phyloP scores from a whole-genome alignment of 202 grass and related monocot species.

The Eragrostis tef region DNA sequence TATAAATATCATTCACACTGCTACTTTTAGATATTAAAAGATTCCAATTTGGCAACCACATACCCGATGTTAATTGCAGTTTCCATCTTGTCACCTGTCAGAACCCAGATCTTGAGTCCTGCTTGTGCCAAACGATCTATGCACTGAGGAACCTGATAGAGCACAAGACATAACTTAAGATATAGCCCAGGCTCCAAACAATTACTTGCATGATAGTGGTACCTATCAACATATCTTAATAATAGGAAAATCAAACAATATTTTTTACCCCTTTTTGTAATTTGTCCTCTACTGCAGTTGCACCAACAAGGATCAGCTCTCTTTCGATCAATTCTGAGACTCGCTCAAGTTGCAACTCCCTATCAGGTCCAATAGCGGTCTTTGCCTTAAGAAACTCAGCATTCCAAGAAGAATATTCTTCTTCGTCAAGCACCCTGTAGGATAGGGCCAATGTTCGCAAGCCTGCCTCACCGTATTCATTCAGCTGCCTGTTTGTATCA shows the following conservation, averaged over 20 bases:
- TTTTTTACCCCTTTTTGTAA: conserved; percentile 78
- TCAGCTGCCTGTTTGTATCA: conserved; percentile 81
- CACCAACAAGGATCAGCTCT: conserved; percentile 93
- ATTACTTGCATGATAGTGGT: conserved; percentile 31
- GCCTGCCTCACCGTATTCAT: conserved; percentile 93
- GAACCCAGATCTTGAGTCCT: conserved; percentile 99
- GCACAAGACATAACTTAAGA: conserved; percentile 39
- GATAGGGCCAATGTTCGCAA: conserved; percentile 84
- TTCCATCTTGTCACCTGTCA: conserved; percentile 99
- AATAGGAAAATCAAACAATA: conserved; percentile 19
- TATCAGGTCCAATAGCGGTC: conserved; percentile 89
- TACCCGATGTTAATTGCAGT: conserved; percentile 99
- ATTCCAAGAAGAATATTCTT: conserved; percentile 92
- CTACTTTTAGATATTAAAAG: conserved; percentile 8
- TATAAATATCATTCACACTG: conserved; percentile 21
- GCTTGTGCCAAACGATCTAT: conserved; percentile 97
- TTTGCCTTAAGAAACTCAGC: conserved; percentile 87
- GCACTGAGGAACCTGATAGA: conserved; percentile 86
- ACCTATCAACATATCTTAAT: conserved; percentile 40
- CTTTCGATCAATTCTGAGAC: conserved; percentile 91
- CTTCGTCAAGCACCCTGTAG: conserved; percentile 85
- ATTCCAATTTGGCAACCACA: conserved; percentile 35
- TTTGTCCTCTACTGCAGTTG: conserved; percentile 97
- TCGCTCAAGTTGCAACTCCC: conserved; percentile 77
- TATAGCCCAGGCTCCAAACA: conserved; percentile 44